A percentile compares a stretch with the other conserved stretches of the same genome.
These are phyloP conservation scores for Agaricus blazei DNA, from an alignment of 768 basidiomycete species.

Conservation along the genomic window DNA sequence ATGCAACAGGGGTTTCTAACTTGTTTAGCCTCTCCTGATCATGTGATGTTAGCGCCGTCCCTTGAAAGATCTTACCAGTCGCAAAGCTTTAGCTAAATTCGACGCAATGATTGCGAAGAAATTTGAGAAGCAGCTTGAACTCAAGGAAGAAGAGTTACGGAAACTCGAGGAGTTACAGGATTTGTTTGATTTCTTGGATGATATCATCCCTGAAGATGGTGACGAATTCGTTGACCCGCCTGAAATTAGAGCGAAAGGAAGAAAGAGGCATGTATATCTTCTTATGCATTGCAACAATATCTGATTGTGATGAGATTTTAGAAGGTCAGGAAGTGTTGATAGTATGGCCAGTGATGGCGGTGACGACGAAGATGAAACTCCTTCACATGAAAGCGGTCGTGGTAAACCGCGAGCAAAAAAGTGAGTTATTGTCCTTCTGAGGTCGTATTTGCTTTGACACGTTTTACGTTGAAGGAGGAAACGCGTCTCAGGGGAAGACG, in stretches of 20 bases:
- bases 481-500: slow-evolving; percentile 49
- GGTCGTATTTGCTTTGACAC: not conserved
- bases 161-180: slow-evolving; percentile 57
- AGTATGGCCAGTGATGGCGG: slow-evolving; percentile 39
- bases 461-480: slow-evolving; percentile 35
- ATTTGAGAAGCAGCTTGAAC: slow-evolving; percentile 64
- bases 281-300: not conserved
- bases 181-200: slow-evolving; percentile 68
- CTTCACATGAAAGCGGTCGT: slow-evolving; percentile 24
- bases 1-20: slow-evolving; percentile 12
- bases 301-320: slow-evolving; percentile 17
- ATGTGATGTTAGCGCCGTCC: slow-evolving; percentile 28
- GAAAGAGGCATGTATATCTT: slow-evolving; percentile 35
- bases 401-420: slow-evolving; percentile 34
- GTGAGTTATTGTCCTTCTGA: slow-evolving; percentile 11
- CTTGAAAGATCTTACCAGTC: slow-evolving; percentile 50
- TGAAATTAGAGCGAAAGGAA: slow-evolving; percentile 37
- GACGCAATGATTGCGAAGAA: slow-evolving; percentile 62
- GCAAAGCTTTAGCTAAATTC: slow-evolving; percentile 72
- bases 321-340: slow-evolving; percentile 55
- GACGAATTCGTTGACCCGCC: slow-evolving; percentile 41
- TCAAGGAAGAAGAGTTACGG: slow-evolving; percentile 65
- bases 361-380: slow-evolving; percentile 28
- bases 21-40: not conserved
- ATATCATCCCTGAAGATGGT: slow-evolving; percentile 64